These are phyloP conservation scores for Hura crepitans DNA, from an alignment of 441 rosid species.

Conservation along the genomic window DNA sequence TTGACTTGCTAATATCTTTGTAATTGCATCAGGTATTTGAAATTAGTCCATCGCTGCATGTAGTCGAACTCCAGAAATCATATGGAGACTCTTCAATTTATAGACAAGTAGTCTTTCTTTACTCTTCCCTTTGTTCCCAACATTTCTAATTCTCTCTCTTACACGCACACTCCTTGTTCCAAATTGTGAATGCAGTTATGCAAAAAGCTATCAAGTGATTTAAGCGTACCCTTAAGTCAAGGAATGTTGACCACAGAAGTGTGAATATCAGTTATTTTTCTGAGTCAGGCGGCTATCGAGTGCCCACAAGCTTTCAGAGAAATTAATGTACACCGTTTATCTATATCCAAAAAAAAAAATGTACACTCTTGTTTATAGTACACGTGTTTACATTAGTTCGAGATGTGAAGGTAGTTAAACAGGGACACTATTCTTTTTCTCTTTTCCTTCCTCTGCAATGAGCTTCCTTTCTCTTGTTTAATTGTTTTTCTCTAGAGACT, in stretches of 20 bases:
- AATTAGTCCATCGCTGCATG: conserved; percentile 73
- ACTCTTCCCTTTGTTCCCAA: neutral
- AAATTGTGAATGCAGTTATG: conserved; percentile 59
- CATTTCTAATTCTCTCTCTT: neutral
- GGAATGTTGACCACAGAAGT: conserved; percentile 33
- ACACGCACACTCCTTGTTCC: neutral
- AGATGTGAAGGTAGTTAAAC: neutral
- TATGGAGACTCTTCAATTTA: conserved; percentile 69
- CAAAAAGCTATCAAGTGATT: conserved; percentile 57
- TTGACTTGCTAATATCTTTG: conserved; percentile 33
- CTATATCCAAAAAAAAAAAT: too few species aligned
- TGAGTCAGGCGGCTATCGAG: too few species aligned
- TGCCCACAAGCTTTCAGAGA: too few species aligned
- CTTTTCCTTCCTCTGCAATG: too few species aligned
- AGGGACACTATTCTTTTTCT: neutral
- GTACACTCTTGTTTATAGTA: too few species aligned
- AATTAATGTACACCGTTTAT: neutral
- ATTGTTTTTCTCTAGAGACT: neutral
- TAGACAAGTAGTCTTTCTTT: conserved; percentile 55
- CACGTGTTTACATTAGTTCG: neutral
- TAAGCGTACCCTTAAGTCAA: conserved; percentile 44
- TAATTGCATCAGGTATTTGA: conserved; percentile 57
- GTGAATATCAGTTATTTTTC: conserved; percentile 20
- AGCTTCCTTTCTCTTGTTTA: neutral
- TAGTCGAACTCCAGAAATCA: conserved; percentile 85